Base-by-base conservation (phyloP, 2,329 filamentous ascomycete genomes). In the Xylaria sp. region DNA sequence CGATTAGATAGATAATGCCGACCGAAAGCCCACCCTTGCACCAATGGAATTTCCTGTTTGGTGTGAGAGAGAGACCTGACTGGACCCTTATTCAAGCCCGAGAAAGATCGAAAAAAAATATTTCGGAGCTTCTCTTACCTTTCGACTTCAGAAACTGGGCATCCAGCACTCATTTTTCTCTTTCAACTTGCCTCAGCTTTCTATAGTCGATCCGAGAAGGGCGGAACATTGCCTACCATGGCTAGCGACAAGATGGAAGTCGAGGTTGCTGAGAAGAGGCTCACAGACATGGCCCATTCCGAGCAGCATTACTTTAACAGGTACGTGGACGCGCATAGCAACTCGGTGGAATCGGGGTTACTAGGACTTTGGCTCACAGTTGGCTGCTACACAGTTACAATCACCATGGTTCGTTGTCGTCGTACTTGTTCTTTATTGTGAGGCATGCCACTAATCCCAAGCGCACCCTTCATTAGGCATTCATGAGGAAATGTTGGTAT, bases 301-400 rank as follows among this genome's bases (percentile, higher is more conserved):
- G 96, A 99, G 86, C 94, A 96, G 81, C 96, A 98, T 82, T 99
- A 98, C 86, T 98, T 98, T 85, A 98, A 97, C 84, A 97, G 94
- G 94, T 96, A 53, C 67, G 70, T 38, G 2, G 3, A 11, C 11
- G 22, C 29, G 7, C n/a, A 13, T n/a, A 7, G 11, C 55, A 5
- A 2, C 20, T 33, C 27, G 10, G 36, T 7, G 17, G 36, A 29
- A 15, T 27, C 20, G n/a, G n/a, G n/a, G 9, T 75, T 79, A 72
- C 63, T 44, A 67, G 67, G 53, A 63, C 61, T 45, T 64, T 61
- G 67, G 57, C 63, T 71, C 47, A 71, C 63, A 64, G 67, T 69
- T 44, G 25, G 45, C 56, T 31, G 36, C 66, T 58, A 61, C 64
- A 67, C 62, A 97, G 94, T 82, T 98, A 98, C 81, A 97, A 98